Evolutionary conservation across 2,329 filamentous ascomycete genomes (phyloP).

Genomic region (Aspergillus texensis): DNA sequence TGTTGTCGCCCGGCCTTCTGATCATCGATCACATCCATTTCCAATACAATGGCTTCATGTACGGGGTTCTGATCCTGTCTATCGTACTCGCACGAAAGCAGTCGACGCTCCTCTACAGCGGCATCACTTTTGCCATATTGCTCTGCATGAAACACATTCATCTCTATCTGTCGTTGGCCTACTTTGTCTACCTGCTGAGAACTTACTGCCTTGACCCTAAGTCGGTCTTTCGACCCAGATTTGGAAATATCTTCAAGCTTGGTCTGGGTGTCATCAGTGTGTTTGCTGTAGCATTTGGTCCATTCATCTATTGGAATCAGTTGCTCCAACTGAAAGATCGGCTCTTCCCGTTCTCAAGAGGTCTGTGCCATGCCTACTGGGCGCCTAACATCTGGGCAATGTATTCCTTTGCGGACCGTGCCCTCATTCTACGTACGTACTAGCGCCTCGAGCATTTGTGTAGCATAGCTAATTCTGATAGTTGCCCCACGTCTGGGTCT

Average conservation of each 20-base stretch:
- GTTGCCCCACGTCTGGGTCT: slow-evolving; percentile 82
- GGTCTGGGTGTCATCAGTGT: slow-evolving; percentile 71
- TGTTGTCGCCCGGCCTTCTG: slow-evolving; percentile 87
- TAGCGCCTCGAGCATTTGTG: not conserved
- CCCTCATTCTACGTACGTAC: slow-evolving; percentile 74
- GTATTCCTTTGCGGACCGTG: slow-evolving; percentile 86
- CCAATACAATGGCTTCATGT: slow-evolving; percentile 98
- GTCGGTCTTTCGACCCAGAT: slow-evolving; percentile 73
- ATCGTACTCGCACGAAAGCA: slow-evolving; percentile 78
- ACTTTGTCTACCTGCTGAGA: slow-evolving; percentile 90
- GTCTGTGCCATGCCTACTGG: slow-evolving; percentile 97
- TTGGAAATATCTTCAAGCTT: slow-evolving; percentile 81
- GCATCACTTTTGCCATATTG: slow-evolving; percentile 78
- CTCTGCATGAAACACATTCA: slow-evolving; percentile 98
- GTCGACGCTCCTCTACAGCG: slow-evolving; percentile 75
- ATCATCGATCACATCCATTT: slow-evolving; percentile 99
- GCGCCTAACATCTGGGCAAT: slow-evolving; percentile 96
- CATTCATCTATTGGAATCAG: slow-evolving; percentile 80
- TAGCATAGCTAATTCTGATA: slow-evolving; percentile 45
- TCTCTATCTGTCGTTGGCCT: slow-evolving; percentile 91
- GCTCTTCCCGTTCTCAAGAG: slow-evolving; percentile 90
- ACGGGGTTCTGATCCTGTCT: slow-evolving; percentile 85
- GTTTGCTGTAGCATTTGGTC: slow-evolving; percentile 82
- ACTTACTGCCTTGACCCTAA: slow-evolving; percentile 81
- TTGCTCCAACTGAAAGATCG: slow-evolving; percentile 80